Conservation (phyloP, 2,329 filamentous ascomycete genomes). For the Talaromyces sp. region DNA sequence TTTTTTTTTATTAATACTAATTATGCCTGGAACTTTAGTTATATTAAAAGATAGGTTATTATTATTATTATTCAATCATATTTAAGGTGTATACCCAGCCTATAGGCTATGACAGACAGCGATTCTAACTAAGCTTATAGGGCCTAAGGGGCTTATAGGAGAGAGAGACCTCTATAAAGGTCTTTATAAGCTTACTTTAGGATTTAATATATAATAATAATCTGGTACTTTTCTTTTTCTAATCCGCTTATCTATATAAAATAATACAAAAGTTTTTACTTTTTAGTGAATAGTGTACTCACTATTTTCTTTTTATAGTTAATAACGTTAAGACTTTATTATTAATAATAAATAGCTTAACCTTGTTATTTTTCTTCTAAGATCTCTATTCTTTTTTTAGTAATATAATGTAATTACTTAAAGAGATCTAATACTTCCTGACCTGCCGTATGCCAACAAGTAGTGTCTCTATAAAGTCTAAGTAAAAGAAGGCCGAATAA, state of each 20-base stretch:
- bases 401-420: too few species aligned
- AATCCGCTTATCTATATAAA: neutral
- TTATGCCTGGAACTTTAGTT: too few species aligned
- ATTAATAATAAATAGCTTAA: neutral
- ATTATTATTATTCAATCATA: neutral
- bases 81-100: neutral
- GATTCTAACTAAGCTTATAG: neutral
- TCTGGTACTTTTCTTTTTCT: neutral
- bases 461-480: too few species aligned
- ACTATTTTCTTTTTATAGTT: neutral
- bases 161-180: neutral
- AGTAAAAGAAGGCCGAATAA: too few species aligned
- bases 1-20: too few species aligned
- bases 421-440: too few species aligned
- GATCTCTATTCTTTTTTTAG: too few species aligned
- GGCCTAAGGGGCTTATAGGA: neutral
- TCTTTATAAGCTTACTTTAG: neutral
- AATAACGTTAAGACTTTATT: neutral
- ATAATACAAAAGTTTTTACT: neutral
- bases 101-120: neutral
- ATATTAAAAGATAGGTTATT: too few species aligned
- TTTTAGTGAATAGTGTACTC: neutral
- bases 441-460: too few species aligned
- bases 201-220: neutral
- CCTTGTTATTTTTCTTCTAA: neutral